Base-by-base conservation (phyloP, 495 filamentous ascomycete species). In the Xylaria longipes region DNA sequence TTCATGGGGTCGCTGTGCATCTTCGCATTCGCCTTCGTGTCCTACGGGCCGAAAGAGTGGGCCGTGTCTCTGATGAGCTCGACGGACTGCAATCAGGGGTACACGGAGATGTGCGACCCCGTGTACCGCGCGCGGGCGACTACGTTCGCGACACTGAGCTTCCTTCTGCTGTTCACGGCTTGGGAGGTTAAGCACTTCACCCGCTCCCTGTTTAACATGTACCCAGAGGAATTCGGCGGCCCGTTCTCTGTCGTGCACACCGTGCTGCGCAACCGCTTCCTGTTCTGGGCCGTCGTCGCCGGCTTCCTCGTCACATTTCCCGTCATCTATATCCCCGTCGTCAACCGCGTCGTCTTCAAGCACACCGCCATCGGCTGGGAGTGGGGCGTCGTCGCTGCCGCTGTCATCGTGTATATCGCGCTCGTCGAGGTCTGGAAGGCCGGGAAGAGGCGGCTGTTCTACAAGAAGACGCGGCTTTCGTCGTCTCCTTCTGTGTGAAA, bases 61-160 rank as follows among this genome's bases (percentile, higher is more conserved):
- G 20, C 43, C 15, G 45, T 52, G 37, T 48, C 57, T n/a, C 84
- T 83, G 12, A 77, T 80, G 54, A 31, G 43, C 41, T 62, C 57
- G n/a, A 60, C 52, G 29, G 79, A 82, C 68, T 89, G 88, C 76
- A 90, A 90, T 74, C 78, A 85, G 41, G 70, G 67, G 46, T 85
- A 83, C 73, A 77, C 77, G n/a, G 62, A 72, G 5, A 72, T 75
- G 22, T 90, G 88, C 75, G 80, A 81, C 39, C 74, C 77, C 11
- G 86, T 89, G 11, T 90, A 86, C 83, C 89, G 89, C 11, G 91
- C 91, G 5, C 88, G 91, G 14, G 91, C 91, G 7, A 90, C 91
- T 2, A 90, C 88, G 1, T 94, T 91, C 73, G 90, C 89, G 15
- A 91, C 89, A 66, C 84, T 90, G 1, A 88, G 85, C 29, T 89